phyloP scores from a whole-genome alignment of 192 early-diverging fungal genomes.

The Podila verticillata region DNA sequence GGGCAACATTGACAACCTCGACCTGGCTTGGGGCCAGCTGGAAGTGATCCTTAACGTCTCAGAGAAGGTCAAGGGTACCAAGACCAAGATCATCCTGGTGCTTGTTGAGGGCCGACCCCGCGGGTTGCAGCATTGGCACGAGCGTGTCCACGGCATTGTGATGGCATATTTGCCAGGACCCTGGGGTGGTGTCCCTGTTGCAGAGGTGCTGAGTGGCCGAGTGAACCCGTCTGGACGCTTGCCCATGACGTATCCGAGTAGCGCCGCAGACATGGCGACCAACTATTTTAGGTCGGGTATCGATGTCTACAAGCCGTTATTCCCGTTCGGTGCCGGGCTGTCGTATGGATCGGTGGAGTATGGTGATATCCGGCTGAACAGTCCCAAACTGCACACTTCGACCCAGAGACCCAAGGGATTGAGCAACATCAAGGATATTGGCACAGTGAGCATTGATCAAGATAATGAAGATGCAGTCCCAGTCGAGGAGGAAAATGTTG shows the following conservation, averaged over 20 bases:
- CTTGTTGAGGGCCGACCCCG: conserved; percentile 67
- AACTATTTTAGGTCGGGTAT: conserved; percentile 48
- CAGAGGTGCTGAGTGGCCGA: conserved; percentile 64
- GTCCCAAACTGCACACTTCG: conserved; percentile 6
- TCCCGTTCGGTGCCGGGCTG: conserved; percentile 65
- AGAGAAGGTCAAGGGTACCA: conserved; percentile 14
- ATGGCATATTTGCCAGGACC: conserved; percentile 65
- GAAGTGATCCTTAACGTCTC: conserved; percentile 52
- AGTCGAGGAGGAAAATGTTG: background rate
- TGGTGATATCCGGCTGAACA: conserved; percentile 47
- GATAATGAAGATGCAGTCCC: no score
- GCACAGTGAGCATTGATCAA: no score
- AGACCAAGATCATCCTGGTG: conserved; percentile 55
- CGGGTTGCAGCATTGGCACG: conserved; percentile 54
- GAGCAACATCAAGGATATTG: no score
- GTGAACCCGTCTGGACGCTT: conserved; percentile 66
- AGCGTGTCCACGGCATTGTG: conserved; percentile 54
- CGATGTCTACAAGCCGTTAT: conserved; percentile 61
- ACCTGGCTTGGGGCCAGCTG: conserved; percentile 58
- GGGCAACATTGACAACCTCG: conserved; percentile 62
- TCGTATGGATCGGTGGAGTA: conserved; percentile 62
- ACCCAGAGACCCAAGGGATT: conserved; percentile 1
- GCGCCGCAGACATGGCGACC: conserved; percentile 51
- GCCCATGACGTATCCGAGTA: conserved; percentile 67
- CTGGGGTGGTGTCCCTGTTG: conserved; percentile 67